A percentile compares a stretch with the other conserved stretches of the same genome.
Conservation (phyloP, 768 basidiomycete genomes). For the Suillus placidus region DNA sequence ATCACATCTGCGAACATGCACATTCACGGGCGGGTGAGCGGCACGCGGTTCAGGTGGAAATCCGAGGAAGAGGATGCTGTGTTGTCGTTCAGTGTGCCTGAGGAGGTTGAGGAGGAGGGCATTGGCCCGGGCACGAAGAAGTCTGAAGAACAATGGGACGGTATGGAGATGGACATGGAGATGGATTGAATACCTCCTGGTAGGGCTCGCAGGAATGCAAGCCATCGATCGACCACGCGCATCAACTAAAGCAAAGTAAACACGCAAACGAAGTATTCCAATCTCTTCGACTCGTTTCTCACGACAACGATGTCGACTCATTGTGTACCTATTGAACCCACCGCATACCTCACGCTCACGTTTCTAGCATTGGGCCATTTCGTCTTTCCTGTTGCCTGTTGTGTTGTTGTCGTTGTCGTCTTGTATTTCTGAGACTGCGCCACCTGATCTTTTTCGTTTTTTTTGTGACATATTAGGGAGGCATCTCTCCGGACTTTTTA, state of each 20-base stretch:
- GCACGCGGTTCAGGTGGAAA: slow-evolving; percentile 37
- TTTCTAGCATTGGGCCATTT: slow-evolving; percentile 2
- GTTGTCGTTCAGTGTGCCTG: slow-evolving; percentile 43
- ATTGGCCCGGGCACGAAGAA: slow-evolving; percentile 20
- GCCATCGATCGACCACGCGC: neutral
- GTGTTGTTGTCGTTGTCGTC: neutral
- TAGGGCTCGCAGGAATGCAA: neutral
- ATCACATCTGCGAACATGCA: slow-evolving; percentile 10
- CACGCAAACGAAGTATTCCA: neutral
- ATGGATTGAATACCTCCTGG: slow-evolving; percentile 25
- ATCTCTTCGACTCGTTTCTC: neutral
- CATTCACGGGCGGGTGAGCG: slow-evolving; percentile 26
- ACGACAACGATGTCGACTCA: neutral
- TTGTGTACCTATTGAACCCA: neutral
- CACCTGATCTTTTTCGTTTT: slow-evolving; percentile 6
- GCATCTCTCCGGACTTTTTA: slow-evolving; percentile 8
- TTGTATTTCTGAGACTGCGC: slow-evolving; percentile 8
- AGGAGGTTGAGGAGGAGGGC: slow-evolving; percentile 50
- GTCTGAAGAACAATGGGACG: slow-evolving; percentile 39
- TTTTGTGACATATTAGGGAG: slow-evolving; percentile 6
- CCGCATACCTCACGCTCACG: slow-evolving; percentile 6
- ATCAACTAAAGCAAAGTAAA: neutral
- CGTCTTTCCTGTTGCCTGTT: neutral
- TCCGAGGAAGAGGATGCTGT: slow-evolving; percentile 47
- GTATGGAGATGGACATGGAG: slow-evolving; percentile 57